These are phyloP conservation scores for Auricularia auricula-judae DNA, from an alignment of 768 basidiomycete species.

Conservation along the genomic window DNA sequence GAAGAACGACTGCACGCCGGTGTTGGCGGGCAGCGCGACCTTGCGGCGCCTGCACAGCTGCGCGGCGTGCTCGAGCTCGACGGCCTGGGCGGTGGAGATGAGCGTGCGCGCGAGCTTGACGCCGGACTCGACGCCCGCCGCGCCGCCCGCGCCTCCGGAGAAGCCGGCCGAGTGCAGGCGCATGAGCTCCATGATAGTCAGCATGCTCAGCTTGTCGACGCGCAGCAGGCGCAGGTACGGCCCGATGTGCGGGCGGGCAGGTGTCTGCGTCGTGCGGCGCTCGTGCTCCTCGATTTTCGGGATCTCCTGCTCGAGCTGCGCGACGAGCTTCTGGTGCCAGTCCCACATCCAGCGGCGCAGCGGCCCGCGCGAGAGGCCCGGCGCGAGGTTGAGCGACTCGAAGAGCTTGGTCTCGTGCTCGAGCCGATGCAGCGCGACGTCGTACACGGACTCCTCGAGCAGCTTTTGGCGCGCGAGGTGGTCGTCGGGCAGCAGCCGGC, in stretches of 20 bases:
- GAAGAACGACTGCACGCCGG: slow-evolving; percentile 33
- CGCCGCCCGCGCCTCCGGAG: slow-evolving; percentile 22
- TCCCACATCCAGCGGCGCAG: slow-evolving; percentile 77
- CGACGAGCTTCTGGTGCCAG: slow-evolving; percentile 60
- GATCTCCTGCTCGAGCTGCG: slow-evolving; percentile 41
- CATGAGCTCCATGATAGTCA: slow-evolving; percentile 86
- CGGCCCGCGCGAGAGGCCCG: slow-evolving; percentile 39
- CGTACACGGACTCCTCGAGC: slow-evolving; percentile 78
- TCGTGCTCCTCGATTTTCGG: slow-evolving; percentile 23
- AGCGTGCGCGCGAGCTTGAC: slow-evolving; percentile 86
- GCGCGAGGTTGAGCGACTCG: slow-evolving; percentile 27
- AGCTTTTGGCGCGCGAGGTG: slow-evolving; percentile 65
- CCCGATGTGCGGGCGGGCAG: slow-evolving; percentile 24
- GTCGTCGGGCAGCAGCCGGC: slow-evolving; percentile 54
- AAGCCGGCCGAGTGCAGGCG: slow-evolving; percentile 37
- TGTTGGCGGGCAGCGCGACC: slow-evolving; percentile 24
- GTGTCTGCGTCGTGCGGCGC: background rate
- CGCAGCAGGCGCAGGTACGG: slow-evolving; percentile 71
- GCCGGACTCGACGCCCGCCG: slow-evolving; percentile 67
- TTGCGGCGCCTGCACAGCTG: slow-evolving; percentile 39
- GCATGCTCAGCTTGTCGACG: slow-evolving; percentile 69
- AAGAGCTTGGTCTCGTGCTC: slow-evolving; percentile 51
- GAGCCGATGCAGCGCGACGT: slow-evolving; percentile 64
- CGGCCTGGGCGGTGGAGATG: slow-evolving; percentile 65
- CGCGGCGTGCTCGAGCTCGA: slow-evolving; percentile 87